A percentile compares a stretch with the other conserved stretches of the same genome.
Conservation (phyloP, 352 stramenopile genomes). For the Pythium coloratum region DNA sequence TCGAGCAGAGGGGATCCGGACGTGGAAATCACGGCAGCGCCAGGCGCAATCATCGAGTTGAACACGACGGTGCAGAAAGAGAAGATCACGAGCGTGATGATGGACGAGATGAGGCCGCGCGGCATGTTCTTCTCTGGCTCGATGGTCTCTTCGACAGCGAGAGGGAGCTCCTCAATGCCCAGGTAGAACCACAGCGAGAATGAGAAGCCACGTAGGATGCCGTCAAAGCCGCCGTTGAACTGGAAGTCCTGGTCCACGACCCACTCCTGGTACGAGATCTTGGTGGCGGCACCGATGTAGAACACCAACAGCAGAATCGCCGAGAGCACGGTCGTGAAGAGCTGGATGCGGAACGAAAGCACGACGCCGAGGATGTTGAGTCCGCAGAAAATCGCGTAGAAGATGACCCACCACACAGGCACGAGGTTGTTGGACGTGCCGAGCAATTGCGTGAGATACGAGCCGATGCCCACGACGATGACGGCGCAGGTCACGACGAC, state of each 20-base stretch:
- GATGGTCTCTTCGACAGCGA: constrained; percentile 73
- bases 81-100: constrained; percentile 47
- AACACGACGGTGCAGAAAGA: constrained; percentile 59
- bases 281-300: constrained; percentile 48
- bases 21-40: constrained; percentile 36
- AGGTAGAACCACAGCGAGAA: constrained; percentile 78
- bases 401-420: constrained; percentile 56
- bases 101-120: constrained; percentile 53
- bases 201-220: constrained; percentile 53
- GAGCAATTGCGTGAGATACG: constrained; percentile 58
- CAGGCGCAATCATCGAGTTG: constrained; percentile 56
- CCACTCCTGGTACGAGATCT: constrained; percentile 58
- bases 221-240: constrained; percentile 41
- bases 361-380: constrained; percentile 69
- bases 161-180: constrained; percentile 71
- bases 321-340: constrained; percentile 53
- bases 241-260: constrained; percentile 53
- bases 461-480: constrained; percentile 53
- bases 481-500: constrained; percentile 51
- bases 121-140: constrained; percentile 72
- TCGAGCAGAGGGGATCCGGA: constrained; percentile 48
- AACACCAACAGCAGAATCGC: constrained; percentile 54
- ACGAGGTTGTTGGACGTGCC: constrained; percentile 37
- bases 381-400: constrained; percentile 54
- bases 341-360: constrained; percentile 58